A percentile compares a stretch with the other conserved stretches of the same genome.
Evolutionary conservation across 2,329 filamentous ascomycete species (phyloP).

Genomic region (Verticillium nonalfalfae): DNA sequence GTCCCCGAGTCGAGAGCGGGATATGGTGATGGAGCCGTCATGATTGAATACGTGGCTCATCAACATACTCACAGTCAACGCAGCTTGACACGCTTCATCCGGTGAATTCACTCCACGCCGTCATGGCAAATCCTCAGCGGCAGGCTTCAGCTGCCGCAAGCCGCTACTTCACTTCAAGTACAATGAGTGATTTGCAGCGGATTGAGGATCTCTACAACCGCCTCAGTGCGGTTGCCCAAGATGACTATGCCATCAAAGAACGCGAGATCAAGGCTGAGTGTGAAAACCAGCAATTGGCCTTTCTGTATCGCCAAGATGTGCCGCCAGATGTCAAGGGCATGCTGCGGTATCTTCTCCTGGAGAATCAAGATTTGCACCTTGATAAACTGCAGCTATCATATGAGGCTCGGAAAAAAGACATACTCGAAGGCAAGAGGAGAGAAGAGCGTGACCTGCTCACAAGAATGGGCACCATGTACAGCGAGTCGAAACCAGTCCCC

Average conservation of each 20-base stretch:
- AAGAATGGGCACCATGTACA: not conserved
- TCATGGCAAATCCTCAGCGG: not conserved
- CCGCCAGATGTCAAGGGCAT: not conserved
- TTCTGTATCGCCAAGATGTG: constrained; percentile 27
- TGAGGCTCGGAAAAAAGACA: not conserved
- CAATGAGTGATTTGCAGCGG: not conserved
- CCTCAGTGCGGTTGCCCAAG: not conserved
- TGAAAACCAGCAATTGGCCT: not conserved
- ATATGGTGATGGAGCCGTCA: too few species aligned
- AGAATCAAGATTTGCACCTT: not conserved
- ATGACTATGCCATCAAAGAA: not conserved
- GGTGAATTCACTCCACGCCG: not conserved
- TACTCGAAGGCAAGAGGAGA: not conserved
- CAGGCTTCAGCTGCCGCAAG: not conserved
- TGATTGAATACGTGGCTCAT: not conserved
- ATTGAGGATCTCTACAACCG: not conserved
- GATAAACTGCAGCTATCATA: not conserved
- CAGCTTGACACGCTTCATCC: not conserved
- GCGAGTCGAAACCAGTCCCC: not conserved
- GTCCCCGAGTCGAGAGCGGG: too few species aligned
- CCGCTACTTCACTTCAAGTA: not conserved
- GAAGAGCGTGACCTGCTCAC: not conserved
- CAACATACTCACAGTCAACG: not conserved
- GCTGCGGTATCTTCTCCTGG: not conserved
- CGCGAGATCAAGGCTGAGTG: not conserved